Conservation (phyloP, 2,329 filamentous ascomycete genomes). For the Trichoderma polysporum region DNA sequence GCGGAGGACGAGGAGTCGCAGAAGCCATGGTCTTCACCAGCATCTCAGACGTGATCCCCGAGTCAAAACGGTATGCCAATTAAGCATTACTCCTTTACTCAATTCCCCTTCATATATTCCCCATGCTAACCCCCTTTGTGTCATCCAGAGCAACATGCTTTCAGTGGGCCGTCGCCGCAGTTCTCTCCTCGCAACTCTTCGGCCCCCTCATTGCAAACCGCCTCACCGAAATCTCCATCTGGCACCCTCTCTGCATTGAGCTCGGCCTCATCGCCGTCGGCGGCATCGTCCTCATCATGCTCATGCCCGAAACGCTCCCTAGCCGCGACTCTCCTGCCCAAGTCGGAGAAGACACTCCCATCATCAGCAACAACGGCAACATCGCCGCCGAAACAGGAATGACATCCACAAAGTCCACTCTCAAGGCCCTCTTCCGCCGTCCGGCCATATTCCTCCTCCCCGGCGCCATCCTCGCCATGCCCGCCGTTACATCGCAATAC, state of each 20-base stretch:
- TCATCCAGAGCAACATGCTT: slow-evolving; percentile 27
- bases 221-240: slow-evolving; percentile 25
- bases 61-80: slow-evolving; percentile 24
- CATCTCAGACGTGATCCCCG: slow-evolving; percentile 25
- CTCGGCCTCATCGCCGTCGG: slow-evolving; percentile 24
- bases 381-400: background rate
- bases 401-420: background rate
- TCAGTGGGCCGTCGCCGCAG: slow-evolving; percentile 28
- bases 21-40: slow-evolving; percentile 33
- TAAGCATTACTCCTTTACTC: background rate
- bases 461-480: slow-evolving; percentile 27
- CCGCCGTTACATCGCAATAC: slow-evolving; percentile 26
- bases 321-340: background rate
- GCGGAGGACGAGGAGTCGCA: slow-evolving; percentile 29
- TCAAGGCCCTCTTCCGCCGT: slow-evolving; percentile 24
- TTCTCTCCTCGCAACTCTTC: slow-evolving; percentile 26
- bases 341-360: background rate
- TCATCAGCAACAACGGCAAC: background rate
- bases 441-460: slow-evolving; percentile 29
- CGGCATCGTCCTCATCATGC: slow-evolving; percentile 22
- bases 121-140: background rate
- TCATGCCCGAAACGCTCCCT: slow-evolving; percentile 28
- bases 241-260: slow-evolving; percentile 27
- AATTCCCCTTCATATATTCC: no score
- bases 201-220: slow-evolving; percentile 24